Base-by-base conservation (phyloP, 371 early-diverging fungal genomes). In the Mortierella sp. region DNA sequence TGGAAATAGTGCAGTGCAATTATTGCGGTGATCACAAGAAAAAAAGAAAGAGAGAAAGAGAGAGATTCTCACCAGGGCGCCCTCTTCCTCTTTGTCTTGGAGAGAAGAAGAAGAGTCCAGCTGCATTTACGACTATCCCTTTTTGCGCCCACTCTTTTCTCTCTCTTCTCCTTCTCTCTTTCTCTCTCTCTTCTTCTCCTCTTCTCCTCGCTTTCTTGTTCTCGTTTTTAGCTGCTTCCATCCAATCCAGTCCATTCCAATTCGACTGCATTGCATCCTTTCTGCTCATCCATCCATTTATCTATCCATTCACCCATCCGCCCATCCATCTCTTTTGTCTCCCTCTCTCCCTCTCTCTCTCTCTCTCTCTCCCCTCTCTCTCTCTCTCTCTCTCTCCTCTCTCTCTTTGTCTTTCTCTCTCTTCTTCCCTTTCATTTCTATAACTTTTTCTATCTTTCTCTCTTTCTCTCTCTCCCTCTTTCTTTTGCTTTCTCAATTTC, bases 391-490 rank as follows among this genome's bases (percentile, higher is more conserved):
- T n/a, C n/a, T n/a, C n/a, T n/a, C n/a, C n/a, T n/a, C n/a, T n/a
- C n/a, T n/a, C n/a, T n/a, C n/a, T n/a, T n/a, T n/a, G n/a, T n/a
- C n/a, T n/a, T n/a, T n/a, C n/a, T n/a, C n/a, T n/a, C n/a, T n/a
- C n/a, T n/a, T n/a, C n/a, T n/a, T n/a, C n/a, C n/a, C n/a, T n/a
- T n/a, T n/a, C n/a, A n/a, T n/a, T n/a, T n/a, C n/a, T n/a, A n/a
- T n/a, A n/a, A n/a, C 19, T 43, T 43, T 55, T 44, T 51, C 64
- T 44, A 43, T 55, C 55, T 26, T 44, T 29, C 51, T 14, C 62
- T 30, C 37, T 14, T 21, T 19, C 16, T 14, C 50, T 29, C 16
- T 7, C 56, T 37, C 21, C 23, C 64, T 23, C 46, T 44, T 21
- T 25, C 28, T 43, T 46, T 56, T 29, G 14, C 25, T 26, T 21